A percentile compares a stretch with the other conserved stretches of the same genome.
Conservation (phyloP, 805 yeast species). For the Candida palmyrensis region DNA sequence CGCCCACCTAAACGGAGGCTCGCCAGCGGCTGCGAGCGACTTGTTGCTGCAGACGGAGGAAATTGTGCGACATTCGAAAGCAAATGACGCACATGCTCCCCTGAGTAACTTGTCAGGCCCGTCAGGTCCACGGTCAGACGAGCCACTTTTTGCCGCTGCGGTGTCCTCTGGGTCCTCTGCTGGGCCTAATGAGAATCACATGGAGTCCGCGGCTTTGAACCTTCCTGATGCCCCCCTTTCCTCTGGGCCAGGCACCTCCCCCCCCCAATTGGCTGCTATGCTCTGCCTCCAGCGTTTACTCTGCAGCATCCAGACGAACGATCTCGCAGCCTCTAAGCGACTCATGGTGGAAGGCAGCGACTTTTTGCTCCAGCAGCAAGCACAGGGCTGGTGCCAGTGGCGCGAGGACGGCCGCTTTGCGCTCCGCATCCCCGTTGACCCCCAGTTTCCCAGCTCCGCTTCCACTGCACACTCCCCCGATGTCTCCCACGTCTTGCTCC, state of each 20-base stretch:
- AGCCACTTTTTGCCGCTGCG: too few species aligned
- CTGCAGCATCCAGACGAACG: slow-evolving; percentile 21
- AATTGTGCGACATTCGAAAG: slow-evolving; percentile 4
- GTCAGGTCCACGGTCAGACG: too few species aligned
- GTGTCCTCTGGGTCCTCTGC: too few species aligned
- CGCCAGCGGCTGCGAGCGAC: slow-evolving; percentile 13
- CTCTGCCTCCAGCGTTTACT: slow-evolving; percentile 18
- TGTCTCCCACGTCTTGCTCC: slow-evolving; percentile 11
- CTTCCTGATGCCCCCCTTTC: neutral
- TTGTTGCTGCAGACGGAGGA: slow-evolving; percentile 13
- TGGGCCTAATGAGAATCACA: too few species aligned
- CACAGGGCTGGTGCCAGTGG: slow-evolving; percentile 23
- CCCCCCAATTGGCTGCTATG: slow-evolving; percentile 31
- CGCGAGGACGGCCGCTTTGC: slow-evolving; percentile 21
- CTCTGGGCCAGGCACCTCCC: too few species aligned
- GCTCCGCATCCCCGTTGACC: slow-evolving; percentile 1
- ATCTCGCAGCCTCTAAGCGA: slow-evolving; percentile 16
- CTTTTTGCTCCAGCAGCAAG: slow-evolving; percentile 16
- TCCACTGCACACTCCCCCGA: too few species aligned
- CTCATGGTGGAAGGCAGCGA: slow-evolving; percentile 17
- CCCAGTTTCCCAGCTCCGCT: too few species aligned
- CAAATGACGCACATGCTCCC: too few species aligned
- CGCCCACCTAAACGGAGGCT: slow-evolving; percentile 24
- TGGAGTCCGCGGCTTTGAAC: too few species aligned
- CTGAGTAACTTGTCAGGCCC: too few species aligned